Evolutionary conservation across 176 grass and related monocot genomes (phyloP), one percentile per base, ranked within the genome.

Genomic region (Aegilops sharonensis): DNA sequence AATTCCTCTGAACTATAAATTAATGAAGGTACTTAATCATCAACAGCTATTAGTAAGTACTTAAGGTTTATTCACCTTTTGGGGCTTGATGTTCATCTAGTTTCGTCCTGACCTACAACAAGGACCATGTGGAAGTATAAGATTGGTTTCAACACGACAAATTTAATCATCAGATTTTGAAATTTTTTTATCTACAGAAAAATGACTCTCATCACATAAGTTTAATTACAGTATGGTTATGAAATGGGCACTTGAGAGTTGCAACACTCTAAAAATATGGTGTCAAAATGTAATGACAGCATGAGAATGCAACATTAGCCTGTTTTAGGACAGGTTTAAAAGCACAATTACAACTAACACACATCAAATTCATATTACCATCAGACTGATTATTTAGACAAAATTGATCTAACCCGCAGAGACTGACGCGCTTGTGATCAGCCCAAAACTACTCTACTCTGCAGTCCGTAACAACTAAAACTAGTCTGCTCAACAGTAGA

Each of bases 61-160:
- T 84, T 77, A 86, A 75, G 66, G 57, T 78, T 59, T 78, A 91
- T 83, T 94, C 95, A 91, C 95, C 88, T 98, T 97, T 93, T 80
- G 34, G 80, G 68, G 65, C 81, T 90, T 86, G 93, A 85, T 62
- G 88, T 92, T 98, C 93, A 95, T 98, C 93, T 98, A 98, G 85
- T 97, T 88, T 97, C 80, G 78, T 94, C 95, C 91, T 89, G 90
- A 94, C 93, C 93, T 98, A 98, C 93, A 98, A 95, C 24, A 94
- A 89, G 74, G 90, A 67, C 70, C 83, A 92, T 13, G 84, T 8
- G 37, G 78, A 83, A 83, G 65, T 75, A 82, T 69, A 74, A 88
- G 88, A 84, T 90, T 88, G 57, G 81, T 84, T 90, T 90, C 71
- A 81, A 81, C 52, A 75, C 17, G 45, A 75, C 57, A 91, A 80